Evolutionary conservation across 768 basidiomycete species (phyloP), one percentile per base, ranked within the genome.

Genomic region (Hysterangium stoloniferum): DNA sequence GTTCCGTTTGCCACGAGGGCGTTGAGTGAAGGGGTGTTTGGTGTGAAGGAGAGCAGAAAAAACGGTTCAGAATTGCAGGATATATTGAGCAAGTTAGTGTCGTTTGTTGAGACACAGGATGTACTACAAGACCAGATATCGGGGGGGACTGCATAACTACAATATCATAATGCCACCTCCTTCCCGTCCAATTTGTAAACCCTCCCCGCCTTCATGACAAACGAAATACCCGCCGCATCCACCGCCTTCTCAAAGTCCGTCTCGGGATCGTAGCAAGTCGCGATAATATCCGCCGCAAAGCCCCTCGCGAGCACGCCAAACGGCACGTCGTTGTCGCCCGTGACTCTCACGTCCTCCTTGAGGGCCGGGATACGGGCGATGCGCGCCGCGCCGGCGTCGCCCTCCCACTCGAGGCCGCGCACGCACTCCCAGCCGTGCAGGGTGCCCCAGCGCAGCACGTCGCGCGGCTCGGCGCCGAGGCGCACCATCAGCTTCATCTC

Each of bases 1-100:
- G 75, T 82, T n/a, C 82, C 85, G 11, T 93, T 85, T 61, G 59
- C 86, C 56, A 67, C 75, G 58, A 71, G 80, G 19, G 90, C 83
- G 4, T 60, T 91, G 40, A 73, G 78, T 19, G 80, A 87, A 59
- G 88, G 89, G 2, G 82, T 91, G 22, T 92, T 85, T 67, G 77
- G 80, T 12, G 31, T 45, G 24, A 31, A 4, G 44, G 29, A 4
- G 24, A 28, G 31, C 12, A 17, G 44, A 4, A 28, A 45, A 20
- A 13, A 45, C 33, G 33, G 33, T 34, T 34, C 9, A 9, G 11
- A 34, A 34, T 34, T 17, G 17, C 11, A 9, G 33, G 17, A 34
- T n/a, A n/a, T n/a, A n/a, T n/a, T n/a, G n/a, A n/a, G n/a, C n/a
- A n/a, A n/a, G 17, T 9, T 34, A 17, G 17, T 34, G 33, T 34